Conservation (phyloP, 306 rosid species). For the Ammopiptanthus mongolicus region DNA sequence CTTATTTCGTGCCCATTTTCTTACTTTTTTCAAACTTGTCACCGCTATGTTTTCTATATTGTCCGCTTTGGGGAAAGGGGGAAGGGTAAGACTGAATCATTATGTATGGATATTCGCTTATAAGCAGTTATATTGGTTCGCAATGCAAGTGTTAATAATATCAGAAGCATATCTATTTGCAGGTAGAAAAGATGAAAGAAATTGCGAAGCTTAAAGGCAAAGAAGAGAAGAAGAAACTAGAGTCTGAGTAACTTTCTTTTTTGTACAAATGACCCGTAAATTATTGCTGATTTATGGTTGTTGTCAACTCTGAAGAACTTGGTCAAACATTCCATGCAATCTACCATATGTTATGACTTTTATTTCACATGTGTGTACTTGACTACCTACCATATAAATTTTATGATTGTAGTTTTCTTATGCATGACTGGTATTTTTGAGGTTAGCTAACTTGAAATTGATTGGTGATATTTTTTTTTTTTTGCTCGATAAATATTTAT, state of each 20-base stretch:
- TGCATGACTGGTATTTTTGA: too few species aligned
- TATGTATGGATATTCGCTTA: background rate
- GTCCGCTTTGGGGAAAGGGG: background rate
- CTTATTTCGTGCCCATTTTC: background rate
- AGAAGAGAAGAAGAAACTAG: slow-evolving; percentile 80
- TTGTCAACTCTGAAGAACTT: background rate
- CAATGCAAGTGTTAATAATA: background rate
- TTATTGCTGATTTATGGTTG: background rate
- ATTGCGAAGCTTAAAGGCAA: slow-evolving; percentile 73
- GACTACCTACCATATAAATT: too few species aligned
- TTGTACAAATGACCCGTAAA: slow-evolving; percentile 14
- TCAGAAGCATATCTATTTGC: slow-evolving; percentile 28
- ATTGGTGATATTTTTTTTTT: too few species aligned
- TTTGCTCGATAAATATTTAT: too few species aligned
- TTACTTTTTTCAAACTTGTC: background rate
- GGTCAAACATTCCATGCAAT: slow-evolving; percentile 4
- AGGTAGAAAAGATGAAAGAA: slow-evolving; percentile 85
- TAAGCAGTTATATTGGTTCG: background rate
- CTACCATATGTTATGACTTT: background rate
- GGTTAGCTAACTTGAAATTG: too few species aligned
- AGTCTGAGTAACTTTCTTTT: slow-evolving; percentile 52
- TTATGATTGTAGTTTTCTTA: too few species aligned
- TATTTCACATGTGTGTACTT: background rate
- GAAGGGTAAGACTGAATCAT: background rate
- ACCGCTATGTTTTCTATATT: background rate